Percentiles rank a stretch among this genome's conserved stretches.
These are phyloP conservation scores for Oxyria digyna DNA, from an alignment of 148 eudicot species.

Conservation along the genomic window DNA sequence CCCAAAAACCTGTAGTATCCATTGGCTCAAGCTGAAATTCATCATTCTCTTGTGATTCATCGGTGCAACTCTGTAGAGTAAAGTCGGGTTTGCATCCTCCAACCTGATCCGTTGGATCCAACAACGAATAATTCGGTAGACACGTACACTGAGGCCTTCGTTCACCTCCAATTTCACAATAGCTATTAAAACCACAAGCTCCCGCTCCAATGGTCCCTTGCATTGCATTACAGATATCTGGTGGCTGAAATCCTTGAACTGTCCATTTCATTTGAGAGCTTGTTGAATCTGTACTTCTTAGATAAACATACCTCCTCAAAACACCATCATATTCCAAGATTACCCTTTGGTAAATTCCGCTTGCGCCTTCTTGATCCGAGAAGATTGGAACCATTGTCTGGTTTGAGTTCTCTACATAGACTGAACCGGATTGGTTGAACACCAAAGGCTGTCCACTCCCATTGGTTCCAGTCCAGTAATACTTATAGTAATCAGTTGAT, in stretches of 20 bases:
- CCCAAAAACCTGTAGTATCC: constrained; percentile 21
- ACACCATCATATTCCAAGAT: constrained; percentile 29
- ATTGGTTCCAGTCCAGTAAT: background rate
- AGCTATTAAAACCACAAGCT: constrained; percentile 50
- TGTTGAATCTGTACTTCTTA: background rate
- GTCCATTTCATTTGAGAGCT: constrained; percentile 17
- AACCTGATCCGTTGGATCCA: constrained; percentile 30
- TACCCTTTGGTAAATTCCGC: constrained; percentile 7
- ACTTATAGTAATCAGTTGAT: background rate
- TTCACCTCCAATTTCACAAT: constrained; percentile 23
- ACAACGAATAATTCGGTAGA: constrained; percentile 24
- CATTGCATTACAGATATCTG: constrained; percentile 25
- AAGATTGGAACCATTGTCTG: background rate
- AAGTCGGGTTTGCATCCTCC: constrained; percentile 38
- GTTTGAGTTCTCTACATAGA: background rate
- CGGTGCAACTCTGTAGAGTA: constrained; percentile 12
- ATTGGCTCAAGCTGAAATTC: constrained; percentile 16
- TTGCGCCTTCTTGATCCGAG: background rate
- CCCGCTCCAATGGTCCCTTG: constrained; percentile 17
- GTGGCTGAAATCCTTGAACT: constrained; percentile 14
- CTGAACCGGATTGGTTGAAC: background rate
- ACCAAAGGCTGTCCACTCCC: background rate
- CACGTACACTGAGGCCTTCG: constrained; percentile 33
- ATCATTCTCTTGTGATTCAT: background rate
- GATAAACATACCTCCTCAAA: constrained; percentile 19